Evolutionary conservation across 2,329 filamentous ascomycete species (phyloP), one percentile per base, ranked within the genome.

Genomic region (Bipolaris sorokiniana): DNA sequence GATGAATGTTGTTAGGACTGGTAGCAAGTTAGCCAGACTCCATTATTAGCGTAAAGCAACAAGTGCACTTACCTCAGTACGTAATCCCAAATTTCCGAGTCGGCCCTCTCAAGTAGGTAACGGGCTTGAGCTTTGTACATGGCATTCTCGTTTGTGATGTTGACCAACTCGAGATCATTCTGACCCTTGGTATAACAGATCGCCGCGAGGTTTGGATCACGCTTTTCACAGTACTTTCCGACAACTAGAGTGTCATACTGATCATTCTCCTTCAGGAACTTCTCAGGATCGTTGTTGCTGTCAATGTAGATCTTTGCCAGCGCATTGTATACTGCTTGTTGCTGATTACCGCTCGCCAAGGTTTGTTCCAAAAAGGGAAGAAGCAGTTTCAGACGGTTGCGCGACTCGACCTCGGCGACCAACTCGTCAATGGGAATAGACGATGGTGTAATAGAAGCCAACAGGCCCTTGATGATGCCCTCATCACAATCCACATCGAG

Each of bases 221-320:
- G 90, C 86, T 98, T 98, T 83, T 97, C 94, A 76, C 94, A 99
- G 83, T 99, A 99, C 80, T 97, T 97, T 76, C 95, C 95, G 53
- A 99, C 91, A 22, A 84, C 86, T 38, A 98, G 82, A 3, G 95
- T 92, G 73, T 99, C 95, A 67, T 99, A 99, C 76, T 95, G 87
- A 71, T 97, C 92, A 74, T 99, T 99, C 80, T 97, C 92, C 81
- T 95, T 96, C 50, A 99, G 82, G 82, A 99, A 99, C 74, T 91
- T 91, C 83, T 99, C 95, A 0, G 95, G 95, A 76, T 97, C 92
- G 81, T 97, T 97, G 84, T 99, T 99, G 66, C 88, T 92, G 79
- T 99, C 95, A 56, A 99, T 99, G 80, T 99, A 99, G 68, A 99
- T 99, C 86, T 99, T 99, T 49, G 95, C 95, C 28, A 99, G 84